Conservation (phyloP, 306 rosid genomes). For the Dryas alaskensis region DNA sequence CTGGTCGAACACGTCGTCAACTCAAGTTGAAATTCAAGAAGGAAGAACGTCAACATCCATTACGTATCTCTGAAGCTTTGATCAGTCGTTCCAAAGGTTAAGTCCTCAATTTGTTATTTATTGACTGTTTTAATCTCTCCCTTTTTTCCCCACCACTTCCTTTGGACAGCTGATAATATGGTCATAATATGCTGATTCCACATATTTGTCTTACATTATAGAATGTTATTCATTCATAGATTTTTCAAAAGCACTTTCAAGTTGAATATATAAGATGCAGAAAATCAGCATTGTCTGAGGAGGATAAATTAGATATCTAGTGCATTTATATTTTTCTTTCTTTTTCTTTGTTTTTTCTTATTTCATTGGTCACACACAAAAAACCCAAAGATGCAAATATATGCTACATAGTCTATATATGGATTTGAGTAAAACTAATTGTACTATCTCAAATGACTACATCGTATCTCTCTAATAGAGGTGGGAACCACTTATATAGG, state of each 20-base stretch:
- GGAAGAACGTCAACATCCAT: conserved; percentile 69
- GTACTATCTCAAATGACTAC: too few relatives aligned
- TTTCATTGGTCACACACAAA: neutral
- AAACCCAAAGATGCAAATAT: neutral
- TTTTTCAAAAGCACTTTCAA: too few relatives aligned
- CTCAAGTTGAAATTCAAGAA: conserved; percentile 70
- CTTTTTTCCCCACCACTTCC: neutral
- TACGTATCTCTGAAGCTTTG: conserved; percentile 52
- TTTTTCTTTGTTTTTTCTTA: neutral
- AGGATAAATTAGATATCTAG: neutral
- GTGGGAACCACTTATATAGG: too few relatives aligned
- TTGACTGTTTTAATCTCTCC: conserved; percentile 19
- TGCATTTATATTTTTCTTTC: neutral
- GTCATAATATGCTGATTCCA: neutral
- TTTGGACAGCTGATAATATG: neutral
- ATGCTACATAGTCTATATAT: neutral
- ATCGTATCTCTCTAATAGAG: too few relatives aligned
- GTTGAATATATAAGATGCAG: too few relatives aligned
- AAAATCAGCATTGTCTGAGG: too few relatives aligned
- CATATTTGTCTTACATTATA: neutral
- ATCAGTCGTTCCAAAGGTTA: conserved; percentile 54
- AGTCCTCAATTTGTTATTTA: conserved; percentile 12
- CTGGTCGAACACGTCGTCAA: conserved; percentile 61
- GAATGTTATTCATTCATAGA: too few relatives aligned
- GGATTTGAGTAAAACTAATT: too few relatives aligned